phyloP scores from a whole-genome alignment of 2,329 filamentous ascomycete genomes.

The Pestalotiopsis sp. region DNA sequence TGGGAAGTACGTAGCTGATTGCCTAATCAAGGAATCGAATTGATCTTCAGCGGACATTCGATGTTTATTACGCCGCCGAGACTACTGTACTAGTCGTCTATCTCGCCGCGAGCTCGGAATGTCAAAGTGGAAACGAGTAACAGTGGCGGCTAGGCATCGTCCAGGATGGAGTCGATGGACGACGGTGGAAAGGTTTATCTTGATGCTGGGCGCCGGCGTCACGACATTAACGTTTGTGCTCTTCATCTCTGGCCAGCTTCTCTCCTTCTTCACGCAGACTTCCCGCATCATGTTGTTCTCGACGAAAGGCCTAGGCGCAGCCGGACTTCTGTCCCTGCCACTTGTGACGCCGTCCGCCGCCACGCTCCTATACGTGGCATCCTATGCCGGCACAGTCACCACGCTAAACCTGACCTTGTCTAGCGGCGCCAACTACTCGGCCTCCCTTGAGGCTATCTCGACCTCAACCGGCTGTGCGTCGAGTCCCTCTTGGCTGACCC shows the following conservation, averaged over 20 bases:
- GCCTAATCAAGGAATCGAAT: constrained; percentile 4
- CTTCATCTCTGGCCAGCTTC: neutral
- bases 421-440: constrained; percentile 22
- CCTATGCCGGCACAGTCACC: constrained; percentile 50
- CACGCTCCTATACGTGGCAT: constrained; percentile 48
- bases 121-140: neutral
- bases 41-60: neutral
- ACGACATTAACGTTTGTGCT: neutral
- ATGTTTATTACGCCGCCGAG: constrained; percentile 6
- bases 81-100: neutral
- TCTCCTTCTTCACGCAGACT: neutral
- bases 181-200: neutral
- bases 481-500: constrained; percentile 61
- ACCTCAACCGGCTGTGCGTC: constrained; percentile 42
- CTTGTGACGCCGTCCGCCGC: constrained; percentile 35
- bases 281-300: constrained; percentile 22
- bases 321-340: constrained; percentile 27
- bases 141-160: neutral
- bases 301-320: constrained; percentile 24
- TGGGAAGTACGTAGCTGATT: constrained; percentile 2
- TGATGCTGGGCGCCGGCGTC: neutral
- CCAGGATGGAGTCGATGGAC: neutral
- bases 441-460: constrained; percentile 44
- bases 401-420: constrained; percentile 45
- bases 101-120: neutral